phyloP scores from a whole-genome alignment of 768 basidiomycete species.

The Kwoniella europaea region DNA sequence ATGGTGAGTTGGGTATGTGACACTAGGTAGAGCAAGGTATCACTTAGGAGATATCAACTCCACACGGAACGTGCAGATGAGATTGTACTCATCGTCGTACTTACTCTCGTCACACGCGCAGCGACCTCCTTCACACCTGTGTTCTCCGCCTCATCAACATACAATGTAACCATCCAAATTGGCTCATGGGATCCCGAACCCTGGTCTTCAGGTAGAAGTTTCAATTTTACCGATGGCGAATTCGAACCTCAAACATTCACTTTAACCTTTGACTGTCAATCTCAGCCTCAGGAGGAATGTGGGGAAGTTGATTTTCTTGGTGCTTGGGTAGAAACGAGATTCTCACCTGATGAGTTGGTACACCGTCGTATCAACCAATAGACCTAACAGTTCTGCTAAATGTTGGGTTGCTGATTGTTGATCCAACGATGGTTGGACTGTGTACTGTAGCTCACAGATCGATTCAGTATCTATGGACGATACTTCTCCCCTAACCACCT shows the following conservation, averaged over 20 bases:
- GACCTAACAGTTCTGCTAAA: neutral
- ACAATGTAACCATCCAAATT: conserved; percentile 3
- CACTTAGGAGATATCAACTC: too few relatives aligned
- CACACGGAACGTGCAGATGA: too few relatives aligned
- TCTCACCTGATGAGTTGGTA: conserved; percentile 29
- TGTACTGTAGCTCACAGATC: conserved; percentile 15
- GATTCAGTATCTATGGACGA: conserved; percentile 25
- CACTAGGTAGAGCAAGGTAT: too few relatives aligned
- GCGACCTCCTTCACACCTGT: conserved; percentile 22
- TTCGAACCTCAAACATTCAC: conserved; percentile 22
- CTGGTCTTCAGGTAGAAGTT: conserved; percentile 22
- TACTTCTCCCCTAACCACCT: conserved; percentile 17
- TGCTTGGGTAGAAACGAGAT: conserved; percentile 23
- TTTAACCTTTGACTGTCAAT: conserved; percentile 12
- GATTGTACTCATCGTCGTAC: too few relatives aligned
- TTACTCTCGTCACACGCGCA: neutral
- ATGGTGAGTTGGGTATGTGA: conserved; percentile 4
- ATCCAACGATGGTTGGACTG: neutral
- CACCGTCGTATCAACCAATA: neutral
- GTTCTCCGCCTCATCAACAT: conserved; percentile 5
- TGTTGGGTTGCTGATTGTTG: too few relatives aligned
- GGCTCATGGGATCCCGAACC: neutral
- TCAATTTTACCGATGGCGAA: neutral
- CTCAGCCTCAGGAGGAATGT: conserved; percentile 6
- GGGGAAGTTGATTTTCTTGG: conserved; percentile 19